These are phyloP conservation scores for Saccharata proteae DNA, from an alignment of 2,329 filamentous ascomycete genomes.

Conservation along the genomic window DNA sequence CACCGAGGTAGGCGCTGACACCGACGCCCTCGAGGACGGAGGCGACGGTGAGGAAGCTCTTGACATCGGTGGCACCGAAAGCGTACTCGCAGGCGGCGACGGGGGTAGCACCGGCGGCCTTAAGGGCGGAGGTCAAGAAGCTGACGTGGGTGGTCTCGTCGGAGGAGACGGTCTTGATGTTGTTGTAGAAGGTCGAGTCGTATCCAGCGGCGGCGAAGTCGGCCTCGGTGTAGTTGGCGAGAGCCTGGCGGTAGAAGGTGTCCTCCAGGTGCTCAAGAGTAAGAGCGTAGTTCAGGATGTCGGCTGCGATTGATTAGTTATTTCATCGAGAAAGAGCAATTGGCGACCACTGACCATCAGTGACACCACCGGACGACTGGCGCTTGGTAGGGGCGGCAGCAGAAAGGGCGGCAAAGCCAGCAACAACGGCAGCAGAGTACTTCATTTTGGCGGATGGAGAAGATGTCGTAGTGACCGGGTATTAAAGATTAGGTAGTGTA, in stretches of 20 bases:
- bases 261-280: conserved; percentile 41
- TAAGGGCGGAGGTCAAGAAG: conserved; percentile 38
- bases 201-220: conserved; percentile 43
- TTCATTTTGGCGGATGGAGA: conserved; percentile 4
- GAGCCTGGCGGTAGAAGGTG: conserved; percentile 49
- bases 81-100: conserved; percentile 44
- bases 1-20: conserved; percentile 49
- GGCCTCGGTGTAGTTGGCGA: conserved; percentile 42
- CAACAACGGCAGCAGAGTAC: conserved; percentile 1
- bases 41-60: conserved; percentile 40
- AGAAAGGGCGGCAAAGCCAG: conserved; percentile 1
- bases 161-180: conserved; percentile 42
- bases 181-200: conserved; percentile 41
- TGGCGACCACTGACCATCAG: conserved; percentile 2
- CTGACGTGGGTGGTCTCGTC: conserved; percentile 49
- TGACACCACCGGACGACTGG: conserved; percentile 1
- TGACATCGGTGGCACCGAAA: conserved; percentile 38
- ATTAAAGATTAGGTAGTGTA: conserved; percentile 1
- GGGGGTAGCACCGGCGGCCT: conserved; percentile 35
- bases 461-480: not conserved
- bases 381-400: conserved; percentile 6
- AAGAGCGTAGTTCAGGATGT: conserved; percentile 32
- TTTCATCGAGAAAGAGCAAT: not conserved
- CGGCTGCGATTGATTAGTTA: conserved; percentile 11
- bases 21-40: conserved; percentile 45